phyloP scores from a whole-genome alignment of 2,329 filamentous ascomycete species.

The Thyridium curvatum region DNA sequence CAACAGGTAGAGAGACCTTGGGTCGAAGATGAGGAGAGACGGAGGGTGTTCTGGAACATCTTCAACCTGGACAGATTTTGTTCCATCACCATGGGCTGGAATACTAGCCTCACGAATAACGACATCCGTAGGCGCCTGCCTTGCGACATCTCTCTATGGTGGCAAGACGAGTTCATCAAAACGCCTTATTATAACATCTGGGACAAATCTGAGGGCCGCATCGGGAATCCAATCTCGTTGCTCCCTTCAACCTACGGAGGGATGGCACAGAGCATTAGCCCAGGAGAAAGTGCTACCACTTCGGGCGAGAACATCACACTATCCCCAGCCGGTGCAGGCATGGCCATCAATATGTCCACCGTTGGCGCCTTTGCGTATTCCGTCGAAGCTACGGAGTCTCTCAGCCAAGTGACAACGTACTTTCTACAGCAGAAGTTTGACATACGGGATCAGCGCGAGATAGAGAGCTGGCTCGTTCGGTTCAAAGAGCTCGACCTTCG shows the following conservation, averaged over 20 bases:
- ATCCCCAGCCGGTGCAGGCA: neutral
- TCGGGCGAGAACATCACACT: constrained; percentile 1
- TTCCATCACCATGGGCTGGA: constrained; percentile 20
- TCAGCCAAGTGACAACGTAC: constrained; percentile 35
- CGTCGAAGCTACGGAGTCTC: constrained; percentile 38
- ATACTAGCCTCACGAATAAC: constrained; percentile 22
- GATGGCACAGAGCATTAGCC: constrained; percentile 6
- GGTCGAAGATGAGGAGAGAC: constrained; percentile 21
- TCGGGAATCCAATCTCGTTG: constrained; percentile 31
- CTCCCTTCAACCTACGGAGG: constrained; percentile 19
- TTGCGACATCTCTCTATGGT: constrained; percentile 34
- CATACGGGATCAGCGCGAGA: constrained; percentile 27
- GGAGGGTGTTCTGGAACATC: constrained; percentile 25
- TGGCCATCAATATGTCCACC: constrained; percentile 22
- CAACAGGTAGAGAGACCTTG: constrained; percentile 11
- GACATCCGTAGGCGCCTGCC: constrained; percentile 25
- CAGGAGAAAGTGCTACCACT: constrained; percentile 1
- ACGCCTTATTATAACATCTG: constrained; percentile 39
- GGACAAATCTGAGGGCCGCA: constrained; percentile 29
- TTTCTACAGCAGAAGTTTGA: constrained; percentile 38
- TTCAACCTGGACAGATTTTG: constrained; percentile 25
- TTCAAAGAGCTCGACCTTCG: constrained; percentile 42
- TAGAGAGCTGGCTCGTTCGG: constrained; percentile 35
- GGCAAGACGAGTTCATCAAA: constrained; percentile 25
- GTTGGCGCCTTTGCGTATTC: constrained; percentile 40